phyloP scores from a whole-genome alignment of 2,329 filamentous ascomycete genomes.

The Aspergillus sp. region DNA sequence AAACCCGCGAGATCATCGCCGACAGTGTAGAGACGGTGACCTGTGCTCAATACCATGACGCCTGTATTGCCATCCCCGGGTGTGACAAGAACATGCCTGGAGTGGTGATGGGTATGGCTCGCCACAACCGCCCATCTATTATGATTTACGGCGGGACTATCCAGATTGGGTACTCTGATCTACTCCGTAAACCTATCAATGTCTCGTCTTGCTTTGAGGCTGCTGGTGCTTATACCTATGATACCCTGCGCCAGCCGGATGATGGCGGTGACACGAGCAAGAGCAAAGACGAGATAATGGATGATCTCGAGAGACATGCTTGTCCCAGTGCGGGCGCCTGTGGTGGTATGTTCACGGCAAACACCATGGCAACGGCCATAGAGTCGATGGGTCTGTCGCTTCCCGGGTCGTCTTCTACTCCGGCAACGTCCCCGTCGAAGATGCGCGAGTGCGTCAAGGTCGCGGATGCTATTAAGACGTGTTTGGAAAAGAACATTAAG shows the following conservation, averaged over 20 bases:
- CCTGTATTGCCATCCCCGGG: conserved; percentile 84
- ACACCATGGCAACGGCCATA: conserved; percentile 86
- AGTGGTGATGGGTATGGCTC: conserved; percentile 78
- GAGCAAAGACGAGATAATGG: conserved; percentile 67
- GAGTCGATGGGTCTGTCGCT: conserved; percentile 80
- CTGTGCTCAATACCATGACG: conserved; percentile 84
- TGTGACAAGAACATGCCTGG: conserved; percentile 99
- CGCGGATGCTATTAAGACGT: conserved; percentile 66
- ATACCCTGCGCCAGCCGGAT: conserved; percentile 61
- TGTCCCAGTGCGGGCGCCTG: conserved; percentile 75
- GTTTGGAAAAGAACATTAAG: conserved; percentile 74
- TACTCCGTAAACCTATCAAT: conserved; percentile 73
- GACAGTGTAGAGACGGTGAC: conserved; percentile 92
- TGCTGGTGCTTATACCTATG: conserved; percentile 71
- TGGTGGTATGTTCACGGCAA: conserved; percentile 90
- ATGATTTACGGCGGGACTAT: conserved; percentile 97
- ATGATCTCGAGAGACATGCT: conserved; percentile 70
- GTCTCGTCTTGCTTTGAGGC: conserved; percentile 85
- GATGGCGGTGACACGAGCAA: conserved; percentile 56
- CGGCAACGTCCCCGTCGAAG: conserved; percentile 73
- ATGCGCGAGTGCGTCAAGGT: conserved; percentile 77
- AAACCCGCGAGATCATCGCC: conserved; percentile 84
- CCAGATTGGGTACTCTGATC: conserved; percentile 69
- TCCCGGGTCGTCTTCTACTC: conserved; percentile 75
- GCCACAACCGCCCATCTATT: conserved; percentile 83